A percentile compares a stretch with the other conserved stretches of the same genome.
phyloP scores from a whole-genome alignment of 176 grass and related monocot genomes.

The Microstegium vimineum region DNA sequence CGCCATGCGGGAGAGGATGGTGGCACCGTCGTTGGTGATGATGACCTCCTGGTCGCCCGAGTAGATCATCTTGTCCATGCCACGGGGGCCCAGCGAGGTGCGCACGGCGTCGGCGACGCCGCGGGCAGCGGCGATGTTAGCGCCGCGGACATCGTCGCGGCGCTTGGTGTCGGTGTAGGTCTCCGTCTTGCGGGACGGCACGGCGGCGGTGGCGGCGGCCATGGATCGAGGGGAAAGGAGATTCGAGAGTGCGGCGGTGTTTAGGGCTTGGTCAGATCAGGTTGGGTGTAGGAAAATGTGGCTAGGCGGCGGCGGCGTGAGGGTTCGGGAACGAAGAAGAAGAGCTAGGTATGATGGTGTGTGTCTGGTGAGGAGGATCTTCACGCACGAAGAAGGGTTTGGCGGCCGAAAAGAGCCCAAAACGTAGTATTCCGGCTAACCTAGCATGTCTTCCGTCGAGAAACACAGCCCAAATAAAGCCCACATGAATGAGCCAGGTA shows the following conservation, averaged over 20 bases:
- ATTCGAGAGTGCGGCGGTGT: neutral
- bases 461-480: no score
- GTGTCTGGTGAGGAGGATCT: no score
- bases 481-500: no score
- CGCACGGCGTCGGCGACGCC: slow-evolving; percentile 79
- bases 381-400: no score
- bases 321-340: neutral
- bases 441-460: no score
- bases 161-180: slow-evolving; percentile 82
- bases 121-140: slow-evolving; percentile 64
- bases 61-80: slow-evolving; percentile 95
- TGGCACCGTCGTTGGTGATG: slow-evolving; percentile 85
- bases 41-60: slow-evolving; percentile 65
- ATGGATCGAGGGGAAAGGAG: slow-evolving; percentile 11
- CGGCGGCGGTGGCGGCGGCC: slow-evolving; percentile 2
- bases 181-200: slow-evolving; percentile 49
- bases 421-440: no score
- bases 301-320: neutral
- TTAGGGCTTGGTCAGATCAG: neutral
- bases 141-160: slow-evolving; percentile 74
- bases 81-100: slow-evolving; percentile 71
- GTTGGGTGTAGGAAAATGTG: neutral
- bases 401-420: no score
- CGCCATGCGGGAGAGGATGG: slow-evolving; percentile 75
- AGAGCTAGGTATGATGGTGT: no score